Base-by-base conservation (phyloP, 2,329 filamentous ascomycete genomes). In the Pestalotiopsis fici region DNA sequence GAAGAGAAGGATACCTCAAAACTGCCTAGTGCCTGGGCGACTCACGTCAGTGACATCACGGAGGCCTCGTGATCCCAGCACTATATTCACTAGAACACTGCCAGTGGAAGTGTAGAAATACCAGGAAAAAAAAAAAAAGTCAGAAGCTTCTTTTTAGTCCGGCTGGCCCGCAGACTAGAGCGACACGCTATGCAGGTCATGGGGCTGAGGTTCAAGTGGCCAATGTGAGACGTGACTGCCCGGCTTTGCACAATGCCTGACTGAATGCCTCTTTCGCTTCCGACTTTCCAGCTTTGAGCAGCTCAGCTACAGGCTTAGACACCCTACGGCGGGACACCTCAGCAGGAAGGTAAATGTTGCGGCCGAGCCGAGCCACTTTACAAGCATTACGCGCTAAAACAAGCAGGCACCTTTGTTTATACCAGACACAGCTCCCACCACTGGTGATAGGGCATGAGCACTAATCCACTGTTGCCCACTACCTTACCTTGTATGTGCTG, bases 341-440 rank as follows among this genome's bases (percentile, higher is more conserved):
- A 59, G 56, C 18, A 50, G 43, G 43, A 50, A 50, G 43, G 43
- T 50, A 21, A 43, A 43, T n/a, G n/a, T n/a, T n/a, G 27, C n/a
- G 56, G 31, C 31, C 31, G 5, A 35, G 6, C 31, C 31, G 31
- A 35, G 31, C 59, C 59, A 43, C 37, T 62, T 62, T 62, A 62
- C 59, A 62, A 62, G 59, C 59, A 62, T 62, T 35, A 21, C 35
- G 35, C 59, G 39, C 59, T 62, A 62, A 50, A 62, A 62, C 59
- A 62, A 62, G 59, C 35, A 43, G 6, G 43, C 43, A 23, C 43
- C 15, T 11, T 62, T 21, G 23, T 62, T 43, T 62, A 62, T 25
- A 50, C 39, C 35, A 50, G 25, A 62, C 59, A 18, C 3, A 25
- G 59, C 37, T 62, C 15, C 57, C 21, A 37, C 59, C 55, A 12